A percentile compares a stretch with the other conserved stretches of the same genome.
Conservation (phyloP, 2,329 filamentous ascomycete genomes). For the Beauveria sp. region DNA sequence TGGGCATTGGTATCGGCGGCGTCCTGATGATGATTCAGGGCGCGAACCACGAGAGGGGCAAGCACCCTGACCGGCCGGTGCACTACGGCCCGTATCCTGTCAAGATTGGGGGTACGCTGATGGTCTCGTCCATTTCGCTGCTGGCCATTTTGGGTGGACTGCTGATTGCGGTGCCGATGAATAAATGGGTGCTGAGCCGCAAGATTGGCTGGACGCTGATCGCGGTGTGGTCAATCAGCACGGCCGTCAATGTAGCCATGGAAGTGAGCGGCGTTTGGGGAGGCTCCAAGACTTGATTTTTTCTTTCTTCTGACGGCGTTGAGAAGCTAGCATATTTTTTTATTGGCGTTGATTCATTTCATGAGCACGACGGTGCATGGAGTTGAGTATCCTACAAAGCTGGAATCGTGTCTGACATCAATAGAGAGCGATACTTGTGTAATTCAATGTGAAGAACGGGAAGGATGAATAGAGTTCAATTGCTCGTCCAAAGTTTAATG, state of each 20-base stretch:
- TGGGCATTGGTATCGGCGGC: constrained; percentile 88
- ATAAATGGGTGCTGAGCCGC: constrained; percentile 77
- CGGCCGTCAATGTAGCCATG: constrained; percentile 70
- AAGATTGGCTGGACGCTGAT: constrained; percentile 78
- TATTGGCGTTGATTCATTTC: background rate
- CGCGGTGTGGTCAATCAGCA: constrained; percentile 72
- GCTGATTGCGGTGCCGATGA: constrained; percentile 73
- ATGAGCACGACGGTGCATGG: background rate
- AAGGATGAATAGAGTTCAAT: too few species aligned
- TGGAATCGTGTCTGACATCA: too few species aligned
- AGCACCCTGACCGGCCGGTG: constrained; percentile 58
- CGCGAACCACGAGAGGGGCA: constrained; percentile 56
- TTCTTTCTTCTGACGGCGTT: background rate
- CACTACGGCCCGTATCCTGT: constrained; percentile 74
- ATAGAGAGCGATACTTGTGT: too few species aligned
- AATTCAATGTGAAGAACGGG: too few species aligned
- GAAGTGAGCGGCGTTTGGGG: constrained; percentile 58
- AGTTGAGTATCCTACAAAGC: too few species aligned
- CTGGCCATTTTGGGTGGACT: constrained; percentile 72
- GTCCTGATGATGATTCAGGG: constrained; percentile 75
- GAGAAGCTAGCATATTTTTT: background rate
- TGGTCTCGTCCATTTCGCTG: constrained; percentile 79
- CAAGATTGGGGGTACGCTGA: constrained; percentile 72
- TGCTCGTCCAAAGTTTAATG: background rate
- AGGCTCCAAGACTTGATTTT: constrained; percentile 14